Evolutionary conservation across 129 eudicot genomes (phyloP).

Genomic region (Tagetes patula): DNA sequence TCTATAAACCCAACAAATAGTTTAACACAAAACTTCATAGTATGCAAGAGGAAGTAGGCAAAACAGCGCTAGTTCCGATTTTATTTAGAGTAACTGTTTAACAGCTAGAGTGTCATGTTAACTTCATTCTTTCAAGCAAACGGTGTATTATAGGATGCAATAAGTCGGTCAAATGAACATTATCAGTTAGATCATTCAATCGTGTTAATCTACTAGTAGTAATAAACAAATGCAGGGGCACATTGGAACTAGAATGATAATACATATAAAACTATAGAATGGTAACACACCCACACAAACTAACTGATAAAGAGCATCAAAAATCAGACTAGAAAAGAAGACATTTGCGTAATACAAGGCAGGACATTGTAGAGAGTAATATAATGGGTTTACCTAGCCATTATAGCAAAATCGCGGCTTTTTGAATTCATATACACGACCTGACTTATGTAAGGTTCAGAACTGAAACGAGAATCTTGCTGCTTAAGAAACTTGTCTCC

Average conservation of each 20-base stretch:
- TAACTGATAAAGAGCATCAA: neutral
- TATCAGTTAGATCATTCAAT: neutral
- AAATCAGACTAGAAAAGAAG: neutral
- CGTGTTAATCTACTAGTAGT: neutral
- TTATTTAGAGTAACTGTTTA: neutral
- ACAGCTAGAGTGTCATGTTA: neutral
- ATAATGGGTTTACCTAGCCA: conserved; percentile 69
- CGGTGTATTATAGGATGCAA: neutral
- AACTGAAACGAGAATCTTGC: conserved; percentile 87
- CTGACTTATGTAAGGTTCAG: conserved; percentile 87
- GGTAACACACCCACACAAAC: neutral
- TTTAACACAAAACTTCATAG: conserved; percentile 3
- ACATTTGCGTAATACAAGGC: conserved; percentile 11
- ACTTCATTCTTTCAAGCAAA: neutral
- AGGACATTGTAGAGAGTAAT: conserved; percentile 9
- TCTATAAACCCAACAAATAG: neutral
- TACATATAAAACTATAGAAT: neutral
- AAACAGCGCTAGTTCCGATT: neutral
- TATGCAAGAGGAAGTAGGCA: neutral
- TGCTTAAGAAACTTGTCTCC: conserved; percentile 95
- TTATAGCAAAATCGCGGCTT: conserved; percentile 70
- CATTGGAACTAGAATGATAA: neutral
- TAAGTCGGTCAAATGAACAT: neutral
- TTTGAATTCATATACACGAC: conserved; percentile 63
- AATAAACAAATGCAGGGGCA: neutral